A percentile compares a stretch with the other conserved stretches of the same genome.
These are phyloP conservation scores for Leucoagaricus sp. DNA, from an alignment of 1,284 basidiomycete genomes.

Conservation along the genomic window DNA sequence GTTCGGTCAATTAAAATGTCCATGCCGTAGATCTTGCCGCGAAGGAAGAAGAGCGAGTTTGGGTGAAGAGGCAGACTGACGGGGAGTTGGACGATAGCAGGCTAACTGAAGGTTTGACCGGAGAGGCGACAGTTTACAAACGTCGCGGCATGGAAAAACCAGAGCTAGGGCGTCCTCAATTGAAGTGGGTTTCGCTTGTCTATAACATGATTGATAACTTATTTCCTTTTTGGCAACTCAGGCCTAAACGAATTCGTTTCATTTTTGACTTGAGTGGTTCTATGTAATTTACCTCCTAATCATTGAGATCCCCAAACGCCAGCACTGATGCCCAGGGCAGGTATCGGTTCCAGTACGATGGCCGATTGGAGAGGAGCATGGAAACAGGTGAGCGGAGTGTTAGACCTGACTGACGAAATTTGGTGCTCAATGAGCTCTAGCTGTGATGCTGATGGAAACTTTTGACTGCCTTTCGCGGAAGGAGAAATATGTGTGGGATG, in stretches of 20 bases:
- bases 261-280: slow-evolving; percentile 74
- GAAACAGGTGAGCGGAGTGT: slow-evolving; percentile 51
- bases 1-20: too few relatives aligned
- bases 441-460: slow-evolving; percentile 72
- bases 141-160: slow-evolving; percentile 68
- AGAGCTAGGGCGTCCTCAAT: slow-evolving; percentile 63
- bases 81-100: slow-evolving; percentile 68
- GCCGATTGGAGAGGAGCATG: slow-evolving; percentile 58
- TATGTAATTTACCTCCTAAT: slow-evolving; percentile 41
- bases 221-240: slow-evolving; percentile 22
- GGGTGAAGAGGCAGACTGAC: slow-evolving; percentile 69
- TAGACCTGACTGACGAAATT: neutral
- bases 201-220: neutral
- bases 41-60: slow-evolving; percentile 67
- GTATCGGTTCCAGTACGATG: slow-evolving; percentile 74
- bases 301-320: neutral
- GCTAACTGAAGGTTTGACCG: slow-evolving; percentile 66
- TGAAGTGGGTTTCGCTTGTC: slow-evolving; percentile 48
- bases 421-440: slow-evolving; percentile 29
- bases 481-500: slow-evolving; percentile 74
- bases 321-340: slow-evolving; percentile 29
- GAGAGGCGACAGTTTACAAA: slow-evolving; percentile 69
- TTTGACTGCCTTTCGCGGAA: slow-evolving; percentile 61
- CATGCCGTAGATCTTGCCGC: slow-evolving; percentile 53
- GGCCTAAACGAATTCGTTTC: slow-evolving; percentile 67